Evolutionary conservation across 257 asterid species (phyloP).

Genomic region (Nicotiana attenuata): DNA sequence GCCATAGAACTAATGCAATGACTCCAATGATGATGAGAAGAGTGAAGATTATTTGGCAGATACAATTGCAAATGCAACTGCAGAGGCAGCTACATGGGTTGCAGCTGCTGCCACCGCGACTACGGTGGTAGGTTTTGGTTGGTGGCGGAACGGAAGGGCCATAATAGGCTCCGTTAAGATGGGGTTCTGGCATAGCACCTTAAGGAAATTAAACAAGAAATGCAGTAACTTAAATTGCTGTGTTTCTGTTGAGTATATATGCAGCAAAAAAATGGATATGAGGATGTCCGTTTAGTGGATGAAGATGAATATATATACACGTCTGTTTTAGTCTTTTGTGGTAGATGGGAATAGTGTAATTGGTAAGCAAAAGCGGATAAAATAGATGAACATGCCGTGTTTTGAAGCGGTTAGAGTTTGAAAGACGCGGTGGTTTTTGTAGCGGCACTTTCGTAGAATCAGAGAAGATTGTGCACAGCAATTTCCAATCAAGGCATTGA

Average conservation of each 20-base stretch:
- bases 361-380: background rate
- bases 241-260: background rate
- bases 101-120: slow-evolving; percentile 49
- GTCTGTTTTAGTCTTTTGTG: background rate
- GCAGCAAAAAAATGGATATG: background rate
- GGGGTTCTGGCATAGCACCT: background rate
- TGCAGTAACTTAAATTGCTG: too few relatives aligned
- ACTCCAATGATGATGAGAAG: slow-evolving; percentile 41
- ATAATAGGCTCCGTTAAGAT: slow-evolving; percentile 75
- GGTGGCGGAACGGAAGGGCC: slow-evolving; percentile 72
- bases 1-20: slow-evolving; percentile 39
- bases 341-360: background rate
- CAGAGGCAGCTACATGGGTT: slow-evolving; percentile 74
- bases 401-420: background rate
- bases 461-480: too few relatives aligned
- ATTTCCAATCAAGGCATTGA: too few relatives aligned
- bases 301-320: too few relatives aligned
- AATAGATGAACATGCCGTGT: background rate
- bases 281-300: background rate
- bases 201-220: background rate
- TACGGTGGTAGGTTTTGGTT: slow-evolving; percentile 46
- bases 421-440: background rate
- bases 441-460: too few relatives aligned
- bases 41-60: slow-evolving; percentile 58
- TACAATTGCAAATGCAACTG: slow-evolving; percentile 60